These are phyloP conservation scores for Aureobasidium melanogenum DNA, from an alignment of 2,329 filamentous ascomycete species.

Conservation along the genomic window DNA sequence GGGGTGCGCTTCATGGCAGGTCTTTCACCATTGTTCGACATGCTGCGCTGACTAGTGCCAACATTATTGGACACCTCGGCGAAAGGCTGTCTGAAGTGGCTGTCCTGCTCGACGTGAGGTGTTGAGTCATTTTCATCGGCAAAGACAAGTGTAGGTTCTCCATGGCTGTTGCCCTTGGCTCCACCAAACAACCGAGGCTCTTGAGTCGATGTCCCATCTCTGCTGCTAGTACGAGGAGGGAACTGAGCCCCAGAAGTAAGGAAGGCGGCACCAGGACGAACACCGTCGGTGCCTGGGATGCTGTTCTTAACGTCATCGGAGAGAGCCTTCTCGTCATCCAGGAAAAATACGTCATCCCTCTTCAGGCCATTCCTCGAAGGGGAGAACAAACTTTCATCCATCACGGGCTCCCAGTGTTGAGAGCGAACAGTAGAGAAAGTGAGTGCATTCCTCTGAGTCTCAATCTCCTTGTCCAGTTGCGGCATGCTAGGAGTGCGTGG, in stretches of 20 bases:
- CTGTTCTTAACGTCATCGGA: neutral
- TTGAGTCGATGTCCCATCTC: neutral
- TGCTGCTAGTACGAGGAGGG: slow-evolving; percentile 3
- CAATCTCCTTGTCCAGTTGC: neutral
- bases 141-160: slow-evolving; percentile 17
- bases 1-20: neutral
- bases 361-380: neutral
- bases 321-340: neutral
- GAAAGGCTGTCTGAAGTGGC: slow-evolving; percentile 11
- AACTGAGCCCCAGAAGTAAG: neutral
- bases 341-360: neutral
- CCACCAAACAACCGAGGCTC: slow-evolving; percentile 16
- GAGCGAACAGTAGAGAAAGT: slow-evolving; percentile 35
- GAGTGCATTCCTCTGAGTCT: slow-evolving; percentile 14
- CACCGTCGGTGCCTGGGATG: slow-evolving; percentile 5
- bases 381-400: slow-evolving; percentile 8
- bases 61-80: slow-evolving; percentile 15
- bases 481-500: slow-evolving; percentile 3
- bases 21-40: neutral
- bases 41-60: slow-evolving; percentile 6
- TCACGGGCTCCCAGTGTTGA: slow-evolving; percentile 28
- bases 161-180: slow-evolving; percentile 8
- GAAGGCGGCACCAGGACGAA: slow-evolving; percentile 4
- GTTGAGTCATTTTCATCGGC: slow-evolving; percentile 14
- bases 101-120: neutral